Evolutionary conservation across 352 stramenopile genomes (phyloP), one percentile per base, ranked within the genome.

Genomic region (Phytophthora crassamura): DNA sequence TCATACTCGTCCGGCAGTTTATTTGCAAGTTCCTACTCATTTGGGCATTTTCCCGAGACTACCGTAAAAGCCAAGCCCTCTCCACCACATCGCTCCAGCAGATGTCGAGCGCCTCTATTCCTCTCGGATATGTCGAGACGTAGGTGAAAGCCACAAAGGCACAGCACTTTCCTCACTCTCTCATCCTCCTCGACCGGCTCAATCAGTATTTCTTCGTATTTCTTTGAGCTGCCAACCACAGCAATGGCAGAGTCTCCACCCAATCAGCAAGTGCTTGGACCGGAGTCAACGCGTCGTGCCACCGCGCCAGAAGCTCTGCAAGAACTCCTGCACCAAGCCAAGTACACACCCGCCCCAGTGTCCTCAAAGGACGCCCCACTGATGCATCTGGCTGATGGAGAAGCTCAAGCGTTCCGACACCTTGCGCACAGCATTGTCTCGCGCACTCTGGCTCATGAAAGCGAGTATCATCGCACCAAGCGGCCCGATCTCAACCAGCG

Each of bases 371-470:
- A 59, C 11, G 46, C 35, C 2, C 45, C 56, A 4, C 15, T 69
- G 14, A 48, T 82, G 7, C 28, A 70, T 7, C 58, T 88, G 1
- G 67, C 36, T 3, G 51, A 76, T 7, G 58, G 62, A 5, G 68
- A 88, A 28, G 64, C 63, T 5, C 59, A 68, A 20, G 55, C 64
- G 2, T 83, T 74, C 49, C 69, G 72, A 20, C 28, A 61, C 9
- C 40, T 84, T 10, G 72, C 69, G 0, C 67, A 74, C 30, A 77
- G 75, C 45, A 77, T 86, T 43, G 70, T 89, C 2, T 59, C 56
- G 3, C 62, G 71, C 45, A 85, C 80, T 2, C 61, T 89, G n/a
- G 65, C 72, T 14, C 77, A 82, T 9, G 80, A 86, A 59, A 80
- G 55, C 46, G 64, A 78, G 46, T 73, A 67, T 48, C 64, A 67